Evolutionary conservation across 768 basidiomycete species (phyloP), one percentile per base, ranked within the genome.

Genomic region (Pleurotus ostreatus): DNA sequence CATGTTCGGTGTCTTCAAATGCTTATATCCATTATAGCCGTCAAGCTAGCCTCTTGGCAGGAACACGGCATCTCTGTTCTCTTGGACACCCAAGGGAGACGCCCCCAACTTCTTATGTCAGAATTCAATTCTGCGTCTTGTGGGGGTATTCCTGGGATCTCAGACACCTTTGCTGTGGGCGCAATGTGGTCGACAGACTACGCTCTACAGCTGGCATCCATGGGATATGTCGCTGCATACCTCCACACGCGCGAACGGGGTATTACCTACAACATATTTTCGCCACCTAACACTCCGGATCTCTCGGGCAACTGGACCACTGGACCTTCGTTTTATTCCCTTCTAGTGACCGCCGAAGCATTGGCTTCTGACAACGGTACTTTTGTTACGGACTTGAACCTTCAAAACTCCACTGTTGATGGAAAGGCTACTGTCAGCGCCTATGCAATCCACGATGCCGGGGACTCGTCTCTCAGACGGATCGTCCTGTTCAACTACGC

Each of bases 401-500:
- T 81, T 46, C 62, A 59, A 20, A 68, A 70, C 40, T 80, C 78
- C 6, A 70, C 46, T 51, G 60, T 61, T 12, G 68, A 76, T 56
- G 62, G 62, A 11, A 70, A 66, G 60, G 71, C 74, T 30, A 74
- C 74, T 18, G 72, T 72, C 39, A 76, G 79, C 58, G 73, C 79
- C 30, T 88, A 89, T 64, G 83, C 79, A 4, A 66, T 87, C 23
- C 85, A 84, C 70, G 82, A 87, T 58, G 72, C 80, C 37, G 66
- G 65, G 11, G 72, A 72, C 46, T 72, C 75, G 2, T 70, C 71
- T 1, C 65, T 80, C 22, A 66, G 71, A 34, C 70, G 73, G 49
- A 63, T 81, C 22, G 75, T 76, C 12, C 62, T 83, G 39, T 78
- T 83, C 66, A 82, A 83, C 60, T 82, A 70, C 60, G 76, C 71